phyloP scores from a whole-genome alignment of 805 yeast genomes.

The Cyberlindnera maclurae region DNA sequence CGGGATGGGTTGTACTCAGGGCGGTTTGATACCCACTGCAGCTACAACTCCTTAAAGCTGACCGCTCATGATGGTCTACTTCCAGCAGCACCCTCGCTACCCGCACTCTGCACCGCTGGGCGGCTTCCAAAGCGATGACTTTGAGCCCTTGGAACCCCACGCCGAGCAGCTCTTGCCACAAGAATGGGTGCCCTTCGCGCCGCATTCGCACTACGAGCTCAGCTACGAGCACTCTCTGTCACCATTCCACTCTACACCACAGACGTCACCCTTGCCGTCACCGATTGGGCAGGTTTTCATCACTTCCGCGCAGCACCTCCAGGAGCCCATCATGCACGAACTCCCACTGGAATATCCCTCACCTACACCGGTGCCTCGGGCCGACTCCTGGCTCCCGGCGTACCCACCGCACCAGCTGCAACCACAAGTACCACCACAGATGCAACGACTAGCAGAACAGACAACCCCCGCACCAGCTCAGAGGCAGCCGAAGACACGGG shows the following conservation, averaged over 20 bases:
- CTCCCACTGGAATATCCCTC: too few species aligned
- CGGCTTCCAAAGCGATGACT: slow-evolving; percentile 2
- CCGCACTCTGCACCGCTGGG: neutral
- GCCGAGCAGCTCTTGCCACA: neutral
- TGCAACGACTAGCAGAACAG: neutral
- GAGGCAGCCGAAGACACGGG: slow-evolving; percentile 6
- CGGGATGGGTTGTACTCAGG: too few species aligned
- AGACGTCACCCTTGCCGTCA: neutral
- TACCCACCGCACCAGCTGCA: neutral
- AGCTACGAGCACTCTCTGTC: too few species aligned
- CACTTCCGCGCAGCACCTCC: too few species aligned
- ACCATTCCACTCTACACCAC: neutral
- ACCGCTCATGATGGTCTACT: neutral
- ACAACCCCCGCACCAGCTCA: neutral
- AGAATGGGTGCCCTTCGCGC: too few species aligned
- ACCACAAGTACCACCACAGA: neutral
- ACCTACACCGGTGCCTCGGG: too few species aligned
- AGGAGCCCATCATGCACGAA: too few species aligned
- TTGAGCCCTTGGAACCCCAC: neutral
- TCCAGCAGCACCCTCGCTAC: neutral
- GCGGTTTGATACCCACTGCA: too few species aligned
- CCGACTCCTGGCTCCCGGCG: neutral
- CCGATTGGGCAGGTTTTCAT: neutral
- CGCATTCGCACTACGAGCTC: too few species aligned
- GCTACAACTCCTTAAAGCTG: neutral